phyloP scores from a whole-genome alignment of 2,329 filamentous ascomycete species.

The Rhytidhysteron rufulum region DNA sequence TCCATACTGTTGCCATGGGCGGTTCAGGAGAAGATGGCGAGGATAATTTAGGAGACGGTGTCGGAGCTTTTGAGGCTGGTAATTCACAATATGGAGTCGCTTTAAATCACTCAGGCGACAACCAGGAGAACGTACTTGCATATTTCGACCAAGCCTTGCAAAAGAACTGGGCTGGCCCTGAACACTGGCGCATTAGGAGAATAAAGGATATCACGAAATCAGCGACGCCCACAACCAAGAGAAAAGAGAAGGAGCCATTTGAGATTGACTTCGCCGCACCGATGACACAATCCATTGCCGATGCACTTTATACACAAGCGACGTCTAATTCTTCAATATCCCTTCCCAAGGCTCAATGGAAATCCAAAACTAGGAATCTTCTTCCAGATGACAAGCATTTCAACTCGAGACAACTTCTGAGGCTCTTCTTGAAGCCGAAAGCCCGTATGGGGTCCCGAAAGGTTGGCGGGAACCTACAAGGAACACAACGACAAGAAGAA shows the following conservation, averaged over 20 bases:
- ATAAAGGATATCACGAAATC: conserved; percentile 73
- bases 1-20: conserved; percentile 61
- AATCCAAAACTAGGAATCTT: conserved; percentile 86
- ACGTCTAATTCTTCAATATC: conserved; percentile 76
- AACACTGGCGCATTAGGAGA: conserved; percentile 95
- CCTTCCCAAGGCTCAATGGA: conserved; percentile 91
- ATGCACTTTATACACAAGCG: conserved; percentile 77
- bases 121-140: conserved; percentile 92
- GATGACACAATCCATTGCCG: conserved; percentile 66
- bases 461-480: conserved; percentile 5
- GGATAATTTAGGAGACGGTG: conserved; percentile 41
- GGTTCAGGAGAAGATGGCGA: conserved; percentile 52
- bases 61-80: conserved; percentile 57
- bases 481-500: conserved; percentile 35
- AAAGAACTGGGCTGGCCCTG: conserved; percentile 97
- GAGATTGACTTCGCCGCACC: conserved; percentile 85
- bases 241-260: conserved; percentile 96
- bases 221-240: conserved; percentile 54
- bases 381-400: conserved; percentile 98
- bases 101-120: conserved; percentile 66
- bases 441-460: conserved; percentile 71
- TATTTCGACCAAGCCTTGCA: conserved; percentile 96
- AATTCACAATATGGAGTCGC: conserved; percentile 74
- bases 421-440: conserved; percentile 91
- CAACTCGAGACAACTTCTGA: conserved; percentile 85